Evolutionary conservation across 441 rosid genomes (phyloP), one percentile per base, ranked within the genome.

Genomic region (Arabidopsis lyrata): DNA sequence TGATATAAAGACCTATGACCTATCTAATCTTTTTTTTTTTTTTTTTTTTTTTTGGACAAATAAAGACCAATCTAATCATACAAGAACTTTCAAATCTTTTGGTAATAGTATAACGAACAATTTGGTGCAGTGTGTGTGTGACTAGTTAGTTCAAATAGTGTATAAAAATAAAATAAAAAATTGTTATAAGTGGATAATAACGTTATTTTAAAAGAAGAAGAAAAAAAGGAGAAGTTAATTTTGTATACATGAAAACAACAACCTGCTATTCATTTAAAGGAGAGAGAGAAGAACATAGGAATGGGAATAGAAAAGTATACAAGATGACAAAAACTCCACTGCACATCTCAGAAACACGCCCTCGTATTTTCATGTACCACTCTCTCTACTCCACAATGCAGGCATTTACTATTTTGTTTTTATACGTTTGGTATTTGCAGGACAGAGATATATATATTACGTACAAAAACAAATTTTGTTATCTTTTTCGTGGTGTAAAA

Each of bases 201-300:
- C 12, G 7, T 49, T 27, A 29, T 15, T 15, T 45, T 2, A 10
- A 18, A 35, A 27, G 0, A 5, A 6, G 8, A 9, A 6, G 13
- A 13, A 4, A 7, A 61, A 9, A 8, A 31, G 11, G 3, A 15
- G 42, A 6, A 2, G 2, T 16, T 10, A 15, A 29, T 29, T 3
- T 29, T 29, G 4, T 29, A 29, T 29, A 29, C 68, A 45, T 6
- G 68, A 63, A 63, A 45, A 63, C 3, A 55, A 63, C 18, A 0
- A 15, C 27, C 27, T 63, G 67, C 22, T 5, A 11, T 15, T 10
- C 27, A 31, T 29, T 45, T 15, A 45, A 45, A 15, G 67, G 18
- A 42, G 67, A 29, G 11, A 38, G 38, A 62, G 58, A 49, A 20
- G 16, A 65, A 49, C 58, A 65, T 35, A 20, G 22, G 47, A 65